These are phyloP conservation scores for Fusarium tupiense DNA, from an alignment of 2,329 filamentous ascomycete species.

Conservation along the genomic window DNA sequence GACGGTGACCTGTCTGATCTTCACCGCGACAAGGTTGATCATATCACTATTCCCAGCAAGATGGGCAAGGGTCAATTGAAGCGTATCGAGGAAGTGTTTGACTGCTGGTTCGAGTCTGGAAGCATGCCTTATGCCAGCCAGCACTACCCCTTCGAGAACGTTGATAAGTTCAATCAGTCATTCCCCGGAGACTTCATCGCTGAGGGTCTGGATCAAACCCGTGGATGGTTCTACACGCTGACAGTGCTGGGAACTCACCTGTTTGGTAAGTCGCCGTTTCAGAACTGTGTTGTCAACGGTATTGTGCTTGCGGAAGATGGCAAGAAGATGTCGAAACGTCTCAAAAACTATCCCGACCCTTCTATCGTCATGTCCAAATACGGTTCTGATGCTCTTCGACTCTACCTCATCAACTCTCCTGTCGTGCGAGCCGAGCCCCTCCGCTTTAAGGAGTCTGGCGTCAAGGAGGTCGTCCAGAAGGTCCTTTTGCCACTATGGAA, in stretches of 20 bases:
- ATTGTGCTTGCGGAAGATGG: slow-evolving; percentile 94
- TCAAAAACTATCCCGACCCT: slow-evolving; percentile 97
- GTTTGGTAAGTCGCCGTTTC: slow-evolving; percentile 85
- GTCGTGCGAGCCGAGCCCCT: slow-evolving; percentile 92
- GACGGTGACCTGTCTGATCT: slow-evolving; percentile 84
- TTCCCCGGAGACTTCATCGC: slow-evolving; percentile 96
- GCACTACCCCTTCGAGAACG: slow-evolving; percentile 93
- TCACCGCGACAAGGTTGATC: slow-evolving; percentile 91
- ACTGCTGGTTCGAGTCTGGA: slow-evolving; percentile 97
- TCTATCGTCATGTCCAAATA: slow-evolving; percentile 84
- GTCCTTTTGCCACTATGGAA: slow-evolving; percentile 94
- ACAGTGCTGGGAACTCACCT: slow-evolving; percentile 89
- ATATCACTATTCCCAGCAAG: slow-evolving; percentile 93
- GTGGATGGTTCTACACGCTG: slow-evolving; percentile 97
- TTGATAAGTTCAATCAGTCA: slow-evolving; percentile 78
- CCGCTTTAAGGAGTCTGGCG: slow-evolving; percentile 89
- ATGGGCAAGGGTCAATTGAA: slow-evolving; percentile 84
- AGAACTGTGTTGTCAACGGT: slow-evolving; percentile 96
- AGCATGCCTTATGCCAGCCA: slow-evolving; percentile 94
- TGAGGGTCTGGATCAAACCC: slow-evolving; percentile 91
- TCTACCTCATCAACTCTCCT: slow-evolving; percentile 98
- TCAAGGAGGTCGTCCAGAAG: slow-evolving; percentile 94
- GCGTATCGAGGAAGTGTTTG: slow-evolving; percentile 88
- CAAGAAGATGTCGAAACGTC: slow-evolving; percentile 98
- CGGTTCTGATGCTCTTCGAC: slow-evolving; percentile 88